Base-by-base conservation (phyloP, 352 stramenopile species). In the Globisporangium nagaii region DNA sequence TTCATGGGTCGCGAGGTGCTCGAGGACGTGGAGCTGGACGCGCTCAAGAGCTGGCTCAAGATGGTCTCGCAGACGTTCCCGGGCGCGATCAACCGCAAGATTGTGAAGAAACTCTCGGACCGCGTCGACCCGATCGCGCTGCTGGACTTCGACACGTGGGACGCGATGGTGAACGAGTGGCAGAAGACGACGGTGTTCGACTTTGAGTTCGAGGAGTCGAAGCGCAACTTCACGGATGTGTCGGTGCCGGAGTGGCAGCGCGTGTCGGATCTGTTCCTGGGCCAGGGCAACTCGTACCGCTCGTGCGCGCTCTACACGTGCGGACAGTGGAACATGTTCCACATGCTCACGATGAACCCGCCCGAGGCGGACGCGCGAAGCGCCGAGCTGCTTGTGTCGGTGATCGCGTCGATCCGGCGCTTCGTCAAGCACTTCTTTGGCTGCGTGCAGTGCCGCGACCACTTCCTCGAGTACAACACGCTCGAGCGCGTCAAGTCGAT, bases 361-460 rank as follows among this genome's bases (percentile, higher is more conserved):
- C 65, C 63, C 2, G 71, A 77, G 57, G 66, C 54, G 1, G 65
- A 59, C 1, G 40, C 60, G 11, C 73, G 73, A 19, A 75, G 47
- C 17, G 58, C 58, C 37, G 75, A 90, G 48, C 62, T 88, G 6
- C 60, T 88, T 53, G 73, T 90, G 11, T 79, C 74, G 39, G 79
- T 93, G 13, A 73, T 84, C 19, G 79, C 75, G 48, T 81, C 79
- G 7, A 90, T 90, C 35, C 82, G 82, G 15, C 82, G 82, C 19
- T 93, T 93, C 46, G 80, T 92, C 54, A 88, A 89, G 63, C 77
- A 94, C 46, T 94, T 90, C 19, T 91, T 94, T 49, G 82, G 81
- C 20, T 94, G 84, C 63, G 71, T 75, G 45, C 68, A 88, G 54
- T 94, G 84, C 39, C 71, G 75, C 10, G 74, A 90, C 45, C 81